Evolutionary conservation across 352 stramenopile genomes (phyloP), one percentile per base, ranked within the genome.

Genomic region (Phytophthora constricta): DNA sequence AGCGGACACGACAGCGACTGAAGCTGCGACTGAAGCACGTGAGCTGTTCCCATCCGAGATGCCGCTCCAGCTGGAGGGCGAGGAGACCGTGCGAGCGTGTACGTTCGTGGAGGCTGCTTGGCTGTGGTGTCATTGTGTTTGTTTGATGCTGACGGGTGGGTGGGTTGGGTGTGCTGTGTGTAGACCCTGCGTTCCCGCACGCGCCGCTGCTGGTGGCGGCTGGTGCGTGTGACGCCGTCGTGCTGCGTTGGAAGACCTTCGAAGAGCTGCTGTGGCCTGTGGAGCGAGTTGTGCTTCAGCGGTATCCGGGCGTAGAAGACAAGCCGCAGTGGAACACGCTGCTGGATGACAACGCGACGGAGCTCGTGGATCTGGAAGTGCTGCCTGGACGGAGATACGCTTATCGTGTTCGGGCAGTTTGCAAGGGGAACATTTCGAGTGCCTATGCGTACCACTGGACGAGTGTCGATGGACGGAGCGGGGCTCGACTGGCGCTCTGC

Each of bases 201-300:
- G 47, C 74, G 3, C 79, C 79, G n/a, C 45, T 88, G 27, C 28
- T 88, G 7, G 77, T 88, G 7, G 72, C 66, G 17, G 79, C 55
- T 11, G 62, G 69, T 13, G 73, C 69, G 22, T 82, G 68, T 65
- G 65, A 80, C 37, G 62, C 74, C 33, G 77, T 88, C 2, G 52
- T 80, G 27, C 45, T 88, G 17, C 65, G 76, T 0, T 88, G 79
- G 79, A 70, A 76, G 27, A 82, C 64, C 39, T 82, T 86, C 27
- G 67, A 82, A 33, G 79, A 77, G 62, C 34, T 56, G 0, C 27
- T 65, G 51, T 86, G 79, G 77, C 79, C 79, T 16, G 66, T 86
- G 0, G 62, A 84, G 23, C 64, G 65, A 34, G 86, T 81, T 45
- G 51, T 88, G 2, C 46, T 88, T 2, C 61, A 88, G 65, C 64